Percentiles rank a stretch among this genome's conserved stretches.
These are phyloP conservation scores for Aspergillus caelatus DNA, from an alignment of 2,329 filamentous ascomycete species.

Conservation along the genomic window DNA sequence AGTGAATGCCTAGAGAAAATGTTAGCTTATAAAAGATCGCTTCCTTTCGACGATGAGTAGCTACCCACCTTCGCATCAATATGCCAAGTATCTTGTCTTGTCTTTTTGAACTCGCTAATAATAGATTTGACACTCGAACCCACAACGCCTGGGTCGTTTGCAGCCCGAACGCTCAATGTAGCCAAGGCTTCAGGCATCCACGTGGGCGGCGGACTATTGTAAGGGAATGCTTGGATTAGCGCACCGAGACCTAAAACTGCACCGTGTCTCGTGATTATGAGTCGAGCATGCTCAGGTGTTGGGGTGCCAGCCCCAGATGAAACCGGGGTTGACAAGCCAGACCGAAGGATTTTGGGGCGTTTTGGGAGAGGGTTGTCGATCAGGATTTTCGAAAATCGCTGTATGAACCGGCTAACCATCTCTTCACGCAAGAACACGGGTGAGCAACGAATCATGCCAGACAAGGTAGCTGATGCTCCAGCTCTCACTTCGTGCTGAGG, in stretches of 20 bases:
- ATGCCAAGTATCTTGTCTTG: conserved; percentile 96
- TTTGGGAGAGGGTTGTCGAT: conserved; percentile 85
- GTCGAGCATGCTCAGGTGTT: conserved; percentile 63
- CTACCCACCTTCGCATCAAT: conserved; percentile 90
- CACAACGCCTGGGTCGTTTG: conserved; percentile 86
- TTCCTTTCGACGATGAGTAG: neutral
- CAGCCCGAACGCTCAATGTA: conserved; percentile 79
- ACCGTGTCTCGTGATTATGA: conserved; percentile 82
- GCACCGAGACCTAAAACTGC: conserved; percentile 90
- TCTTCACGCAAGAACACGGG: conserved; percentile 76
- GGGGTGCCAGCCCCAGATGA: conserved; percentile 52
- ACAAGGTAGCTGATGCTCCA: conserved; percentile 87
- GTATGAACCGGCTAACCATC: conserved; percentile 74
- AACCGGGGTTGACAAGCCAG: conserved; percentile 43
- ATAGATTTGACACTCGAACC: conserved; percentile 95
- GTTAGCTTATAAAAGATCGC: conserved; percentile 5
- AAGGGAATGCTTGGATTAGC: conserved; percentile 93
- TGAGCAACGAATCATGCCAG: conserved; percentile 97
- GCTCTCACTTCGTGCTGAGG: conserved; percentile 90
- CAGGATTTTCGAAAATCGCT: conserved; percentile 78
- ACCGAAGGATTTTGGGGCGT: conserved; percentile 45
- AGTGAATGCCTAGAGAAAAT: conserved; percentile 68
- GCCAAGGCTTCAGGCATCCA: conserved; percentile 96
- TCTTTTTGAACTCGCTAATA: conserved; percentile 98
- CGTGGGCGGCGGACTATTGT: conserved; percentile 83